Evolutionary conservation across 768 basidiomycete species (phyloP).

Genomic region (Tremella mesenterica): DNA sequence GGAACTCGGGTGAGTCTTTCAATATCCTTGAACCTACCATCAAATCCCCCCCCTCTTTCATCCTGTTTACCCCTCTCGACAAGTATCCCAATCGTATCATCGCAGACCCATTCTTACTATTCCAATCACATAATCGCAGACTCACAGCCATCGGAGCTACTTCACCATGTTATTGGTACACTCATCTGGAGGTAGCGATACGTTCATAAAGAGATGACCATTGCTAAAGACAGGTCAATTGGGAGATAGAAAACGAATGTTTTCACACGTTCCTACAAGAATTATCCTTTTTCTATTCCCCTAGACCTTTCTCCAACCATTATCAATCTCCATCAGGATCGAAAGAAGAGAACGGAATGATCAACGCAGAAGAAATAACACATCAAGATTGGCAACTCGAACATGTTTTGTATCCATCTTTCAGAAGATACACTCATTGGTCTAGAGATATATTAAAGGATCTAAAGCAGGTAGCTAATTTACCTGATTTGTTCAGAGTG

Average conservation of each 20-base stretch:
- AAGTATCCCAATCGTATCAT: not conserved
- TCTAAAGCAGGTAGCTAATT: conserved; percentile 76
- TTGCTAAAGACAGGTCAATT: conserved; percentile 60
- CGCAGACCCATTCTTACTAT: not conserved
- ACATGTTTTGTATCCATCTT: conserved; percentile 78
- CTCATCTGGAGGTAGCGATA: not conserved
- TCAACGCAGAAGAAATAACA: conserved; percentile 26
- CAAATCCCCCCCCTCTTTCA: not conserved
- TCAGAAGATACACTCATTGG: conserved; percentile 62
- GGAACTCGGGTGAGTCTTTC: conserved; percentile 65
- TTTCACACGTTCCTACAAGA: conserved; percentile 79
- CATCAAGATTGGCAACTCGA: conserved; percentile 75
- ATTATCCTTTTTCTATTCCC: conserved; percentile 81
- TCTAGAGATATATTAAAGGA: conserved; percentile 61
- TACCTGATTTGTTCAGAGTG: conserved; percentile 86
- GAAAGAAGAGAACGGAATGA: conserved; percentile 24
- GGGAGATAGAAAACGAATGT: conserved; percentile 75
- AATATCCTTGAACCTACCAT: not conserved
- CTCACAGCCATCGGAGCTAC: too few species aligned
- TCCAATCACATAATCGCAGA: too few species aligned
- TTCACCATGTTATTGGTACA: not conserved
- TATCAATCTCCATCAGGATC: not conserved
- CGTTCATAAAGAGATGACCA: too few species aligned
- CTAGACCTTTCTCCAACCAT: conserved; percentile 48
- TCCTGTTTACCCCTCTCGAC: not conserved